A percentile compares a stretch with the other conserved stretches of the same genome.
Evolutionary conservation across 495 filamentous ascomycete species (phyloP).

Genomic region (Chaetomidium leptoderma): DNA sequence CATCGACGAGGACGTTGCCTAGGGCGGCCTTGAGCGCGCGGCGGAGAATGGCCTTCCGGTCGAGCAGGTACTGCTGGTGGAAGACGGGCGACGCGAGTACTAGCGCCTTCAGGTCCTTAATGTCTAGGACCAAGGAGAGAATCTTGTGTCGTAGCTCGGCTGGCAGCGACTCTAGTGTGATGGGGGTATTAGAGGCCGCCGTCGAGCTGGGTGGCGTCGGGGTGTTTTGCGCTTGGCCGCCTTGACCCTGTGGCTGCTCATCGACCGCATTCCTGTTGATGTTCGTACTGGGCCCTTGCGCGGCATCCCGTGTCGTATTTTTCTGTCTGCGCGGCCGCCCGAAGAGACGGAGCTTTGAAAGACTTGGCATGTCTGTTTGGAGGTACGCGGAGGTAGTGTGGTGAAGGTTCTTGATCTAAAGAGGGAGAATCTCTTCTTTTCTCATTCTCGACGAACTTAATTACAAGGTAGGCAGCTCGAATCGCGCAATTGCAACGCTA

Average conservation of each 20-base stretch:
- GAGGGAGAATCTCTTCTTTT: too few species aligned
- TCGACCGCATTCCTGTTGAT: not conserved
- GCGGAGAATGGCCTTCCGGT: constrained; percentile 19
- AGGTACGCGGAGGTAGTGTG: too few species aligned
- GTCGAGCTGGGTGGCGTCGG: not conserved
- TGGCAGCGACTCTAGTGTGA: constrained; percentile 7
- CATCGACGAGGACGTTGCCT: constrained; percentile 19
- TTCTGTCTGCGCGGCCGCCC: not conserved
- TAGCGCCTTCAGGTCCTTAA: constrained; percentile 23
- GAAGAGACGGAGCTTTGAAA: not conserved
- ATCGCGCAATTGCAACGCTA: too few species aligned
- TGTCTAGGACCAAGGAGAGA: constrained; percentile 13
- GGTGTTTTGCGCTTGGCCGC: too few species aligned
- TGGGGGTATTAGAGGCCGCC: not conserved
- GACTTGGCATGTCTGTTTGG: not conserved
- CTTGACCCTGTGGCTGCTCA: too few species aligned
- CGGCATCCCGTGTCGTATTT: not conserved
- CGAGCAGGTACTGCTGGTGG: constrained; percentile 28
- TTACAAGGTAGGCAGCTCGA: too few species aligned
- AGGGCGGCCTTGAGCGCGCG: constrained; percentile 17
- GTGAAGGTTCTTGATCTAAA: too few species aligned
- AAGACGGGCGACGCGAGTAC: constrained; percentile 31
- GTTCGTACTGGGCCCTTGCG: not conserved
- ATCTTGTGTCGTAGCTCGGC: constrained; percentile 16
- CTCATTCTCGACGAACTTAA: too few species aligned